phyloP scores from a whole-genome alignment of 2,329 filamentous ascomycete species.

The Bipolaris zeicola region DNA sequence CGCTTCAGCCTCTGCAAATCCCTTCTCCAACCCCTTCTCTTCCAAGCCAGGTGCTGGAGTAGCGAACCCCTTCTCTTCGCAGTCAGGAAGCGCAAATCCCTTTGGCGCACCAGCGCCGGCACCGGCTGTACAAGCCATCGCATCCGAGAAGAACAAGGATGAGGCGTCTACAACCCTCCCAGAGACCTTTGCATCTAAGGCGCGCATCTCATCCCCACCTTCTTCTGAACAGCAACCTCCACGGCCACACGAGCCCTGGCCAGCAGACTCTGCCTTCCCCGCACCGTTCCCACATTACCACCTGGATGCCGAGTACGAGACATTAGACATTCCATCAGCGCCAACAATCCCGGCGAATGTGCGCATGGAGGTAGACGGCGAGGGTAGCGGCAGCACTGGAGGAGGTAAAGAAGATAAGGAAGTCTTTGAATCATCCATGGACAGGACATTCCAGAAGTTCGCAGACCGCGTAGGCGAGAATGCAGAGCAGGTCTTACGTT shows the following conservation, averaged over 20 bases:
- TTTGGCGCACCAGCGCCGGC: slow-evolving; percentile 53
- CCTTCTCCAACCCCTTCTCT: slow-evolving; percentile 65
- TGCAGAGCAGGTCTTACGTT: slow-evolving; percentile 57
- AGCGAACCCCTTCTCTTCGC: slow-evolving; percentile 62
- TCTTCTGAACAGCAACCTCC: slow-evolving; percentile 43
- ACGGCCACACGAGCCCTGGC: slow-evolving; percentile 73
- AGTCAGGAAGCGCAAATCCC: slow-evolving; percentile 30
- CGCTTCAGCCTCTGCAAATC: slow-evolving; percentile 30
- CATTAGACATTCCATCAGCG: slow-evolving; percentile 65
- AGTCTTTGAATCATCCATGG: slow-evolving; percentile 55
- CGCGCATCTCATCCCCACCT: slow-evolving; percentile 55
- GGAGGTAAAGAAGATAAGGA: slow-evolving; percentile 54
- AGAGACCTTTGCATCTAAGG: slow-evolving; percentile 76
- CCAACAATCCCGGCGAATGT: slow-evolving; percentile 57
- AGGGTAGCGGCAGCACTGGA: slow-evolving; percentile 30
- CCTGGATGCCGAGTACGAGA: slow-evolving; percentile 90
- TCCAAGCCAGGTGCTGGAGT: slow-evolving; percentile 45
- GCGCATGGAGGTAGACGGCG: slow-evolving; percentile 49
- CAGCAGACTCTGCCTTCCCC: slow-evolving; percentile 67
- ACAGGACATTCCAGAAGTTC: slow-evolving; percentile 58
- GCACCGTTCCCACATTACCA: slow-evolving; percentile 76
- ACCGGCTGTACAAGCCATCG: slow-evolving; percentile 29
- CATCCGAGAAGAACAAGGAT: slow-evolving; percentile 26
- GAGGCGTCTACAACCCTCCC: slow-evolving; percentile 62
- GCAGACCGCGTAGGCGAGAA: slow-evolving; percentile 58